These are phyloP conservation scores for Termitomyces sp. DNA, from an alignment of 768 basidiomycete genomes.

Conservation along the genomic window DNA sequence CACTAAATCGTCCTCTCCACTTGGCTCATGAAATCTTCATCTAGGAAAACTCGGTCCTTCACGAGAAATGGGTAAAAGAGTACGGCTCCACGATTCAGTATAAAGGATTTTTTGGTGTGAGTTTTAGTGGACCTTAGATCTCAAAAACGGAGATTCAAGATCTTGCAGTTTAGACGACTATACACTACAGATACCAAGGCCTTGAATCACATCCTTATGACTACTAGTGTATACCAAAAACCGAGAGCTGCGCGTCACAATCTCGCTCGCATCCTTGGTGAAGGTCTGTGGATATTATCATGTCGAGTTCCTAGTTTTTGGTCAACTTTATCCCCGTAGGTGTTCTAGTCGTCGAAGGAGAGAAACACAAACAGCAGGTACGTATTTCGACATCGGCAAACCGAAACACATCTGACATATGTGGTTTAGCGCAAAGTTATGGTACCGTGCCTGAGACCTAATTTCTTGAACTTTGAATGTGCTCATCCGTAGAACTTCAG, in stretches of 20 bases:
- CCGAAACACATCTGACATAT: background rate
- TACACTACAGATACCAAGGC: constrained; percentile 32
- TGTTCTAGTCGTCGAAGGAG: constrained; percentile 43
- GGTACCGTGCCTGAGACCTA: constrained; percentile 20
- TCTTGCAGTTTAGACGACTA: constrained; percentile 20
- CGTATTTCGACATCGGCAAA: background rate
- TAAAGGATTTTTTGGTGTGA: constrained; percentile 37
- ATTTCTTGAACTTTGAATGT: constrained; percentile 7
- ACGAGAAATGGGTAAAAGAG: constrained; percentile 15
- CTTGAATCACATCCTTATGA: constrained; percentile 56
- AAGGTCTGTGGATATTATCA: constrained; percentile 20
- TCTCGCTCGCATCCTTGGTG: constrained; percentile 37
- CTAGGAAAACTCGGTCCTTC: constrained; percentile 28
- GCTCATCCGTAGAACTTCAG: constrained; percentile 18
- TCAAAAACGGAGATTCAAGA: constrained; percentile 41
- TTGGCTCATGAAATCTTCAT: background rate
- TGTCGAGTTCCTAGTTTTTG: no score
- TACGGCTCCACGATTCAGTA: constrained; percentile 13
- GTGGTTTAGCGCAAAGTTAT: constrained; percentile 34
- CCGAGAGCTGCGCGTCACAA: constrained; percentile 31
- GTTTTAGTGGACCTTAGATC: constrained; percentile 19
- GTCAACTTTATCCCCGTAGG: constrained; percentile 26
- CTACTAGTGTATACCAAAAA: constrained; percentile 52
- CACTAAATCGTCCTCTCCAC: background rate
- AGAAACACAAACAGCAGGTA: constrained; percentile 42